Percentiles rank a stretch among this genome's conserved stretches.
phyloP scores from a whole-genome alignment of 768 basidiomycete genomes.

The Cyathus striatus region DNA sequence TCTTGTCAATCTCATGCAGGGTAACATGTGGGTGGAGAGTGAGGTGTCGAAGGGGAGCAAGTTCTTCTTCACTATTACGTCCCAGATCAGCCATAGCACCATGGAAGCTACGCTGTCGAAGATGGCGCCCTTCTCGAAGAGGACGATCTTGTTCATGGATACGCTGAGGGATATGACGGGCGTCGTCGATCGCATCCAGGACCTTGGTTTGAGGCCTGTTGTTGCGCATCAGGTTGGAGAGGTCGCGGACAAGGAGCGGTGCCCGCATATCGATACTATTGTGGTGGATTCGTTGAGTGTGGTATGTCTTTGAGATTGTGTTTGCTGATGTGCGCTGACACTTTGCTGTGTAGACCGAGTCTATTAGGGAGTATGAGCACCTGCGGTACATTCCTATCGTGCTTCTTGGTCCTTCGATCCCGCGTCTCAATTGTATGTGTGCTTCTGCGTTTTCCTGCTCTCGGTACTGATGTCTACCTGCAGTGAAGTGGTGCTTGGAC shows the following conservation, averaged over 20 bases:
- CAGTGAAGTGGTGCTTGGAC: conserved; percentile 95
- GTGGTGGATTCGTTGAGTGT: conserved; percentile 86
- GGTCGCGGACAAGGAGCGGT: conserved; percentile 74
- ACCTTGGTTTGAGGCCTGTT: conserved; percentile 74
- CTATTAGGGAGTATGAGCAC: conserved; percentile 87
- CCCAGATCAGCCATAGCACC: conserved; percentile 71
- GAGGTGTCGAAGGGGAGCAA: conserved; percentile 89
- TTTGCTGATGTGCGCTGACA: conserved; percentile 2
- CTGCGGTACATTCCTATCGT: conserved; percentile 96
- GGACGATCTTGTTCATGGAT: conserved; percentile 90
- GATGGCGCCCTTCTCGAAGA: conserved; percentile 83
- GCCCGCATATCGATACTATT: conserved; percentile 91
- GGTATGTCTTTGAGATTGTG: conserved; percentile 39
- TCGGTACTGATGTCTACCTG: conserved; percentile 1
- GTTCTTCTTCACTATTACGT: conserved; percentile 96
- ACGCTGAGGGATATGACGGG: conserved; percentile 71
- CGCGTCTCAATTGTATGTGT: conserved; percentile 66
- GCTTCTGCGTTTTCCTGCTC: conserved; percentile 5
- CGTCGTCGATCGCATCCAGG: conserved; percentile 71
- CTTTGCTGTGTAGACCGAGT: conserved; percentile 61
- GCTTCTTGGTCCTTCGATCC: conserved; percentile 75
- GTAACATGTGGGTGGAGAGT: conserved; percentile 98
- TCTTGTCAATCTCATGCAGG: conserved; percentile 94
- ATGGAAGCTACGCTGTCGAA: conserved; percentile 70
- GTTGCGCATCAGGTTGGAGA: conserved; percentile 77